Percentiles rank a stretch among this genome's conserved stretches.
Evolutionary conservation across 306 rosid species (phyloP).

Genomic region (Trifolium fragiferum): DNA sequence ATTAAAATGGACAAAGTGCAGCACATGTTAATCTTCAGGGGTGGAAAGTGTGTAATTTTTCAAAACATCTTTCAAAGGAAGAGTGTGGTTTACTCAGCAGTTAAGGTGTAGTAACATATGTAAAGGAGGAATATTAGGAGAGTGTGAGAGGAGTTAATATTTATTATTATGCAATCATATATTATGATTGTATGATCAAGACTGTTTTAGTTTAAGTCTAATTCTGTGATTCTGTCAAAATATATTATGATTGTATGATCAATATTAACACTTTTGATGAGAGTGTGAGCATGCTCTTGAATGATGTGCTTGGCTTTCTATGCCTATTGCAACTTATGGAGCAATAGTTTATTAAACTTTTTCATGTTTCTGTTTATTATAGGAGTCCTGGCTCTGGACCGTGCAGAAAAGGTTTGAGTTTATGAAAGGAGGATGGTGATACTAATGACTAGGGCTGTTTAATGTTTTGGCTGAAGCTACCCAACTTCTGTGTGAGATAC

Average conservation of each 20-base stretch:
- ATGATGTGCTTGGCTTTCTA: not conserved
- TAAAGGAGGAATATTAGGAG: not conserved
- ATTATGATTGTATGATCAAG: slow-evolving; percentile 3
- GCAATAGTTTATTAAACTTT: slow-evolving; percentile 24
- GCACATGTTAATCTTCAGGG: not conserved
- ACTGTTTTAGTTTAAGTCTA: not conserved
- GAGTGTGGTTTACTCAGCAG: not conserved
- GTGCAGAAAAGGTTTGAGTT: slow-evolving; percentile 6
- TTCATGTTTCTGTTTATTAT: slow-evolving; percentile 29
- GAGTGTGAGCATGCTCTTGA: not conserved
- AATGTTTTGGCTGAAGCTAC: slow-evolving; percentile 30
- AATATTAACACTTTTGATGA: not conserved
- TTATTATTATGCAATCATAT: not conserved
- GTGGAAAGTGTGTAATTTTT: not conserved
- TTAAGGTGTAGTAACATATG: not conserved
- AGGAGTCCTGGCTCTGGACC: not conserved
- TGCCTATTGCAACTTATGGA: not conserved
- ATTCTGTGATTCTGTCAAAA: not conserved
- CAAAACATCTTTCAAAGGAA: not conserved
- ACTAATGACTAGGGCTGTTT: not conserved
- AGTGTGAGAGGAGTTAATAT: not conserved
- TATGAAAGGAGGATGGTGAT: slow-evolving; percentile 18
- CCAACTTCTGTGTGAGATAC: slow-evolving; percentile 27
- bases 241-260: not conserved
- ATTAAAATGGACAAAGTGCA: not conserved